These are phyloP conservation scores for Alternaria gansuensis DNA, from an alignment of 2,329 filamentous ascomycete genomes.

Conservation along the genomic window DNA sequence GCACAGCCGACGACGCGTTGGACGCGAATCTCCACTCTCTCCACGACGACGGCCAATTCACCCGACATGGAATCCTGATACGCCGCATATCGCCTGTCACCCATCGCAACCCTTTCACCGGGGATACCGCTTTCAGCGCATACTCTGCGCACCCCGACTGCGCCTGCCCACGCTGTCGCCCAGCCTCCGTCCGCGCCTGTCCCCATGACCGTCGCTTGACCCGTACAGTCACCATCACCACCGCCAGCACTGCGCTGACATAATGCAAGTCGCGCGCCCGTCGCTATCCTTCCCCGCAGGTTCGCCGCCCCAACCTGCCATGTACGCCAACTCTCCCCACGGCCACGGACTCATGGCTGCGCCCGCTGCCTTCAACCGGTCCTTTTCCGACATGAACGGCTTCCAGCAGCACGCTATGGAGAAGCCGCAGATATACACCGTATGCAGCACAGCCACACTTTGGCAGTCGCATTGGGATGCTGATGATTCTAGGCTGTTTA, in stretches of 20 bases:
- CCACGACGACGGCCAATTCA: slow-evolving; percentile 28
- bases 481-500: slow-evolving; percentile 73
- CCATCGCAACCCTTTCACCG: slow-evolving; percentile 6
- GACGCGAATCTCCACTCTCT: slow-evolving; percentile 37
- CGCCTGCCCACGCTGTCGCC: slow-evolving; percentile 5
- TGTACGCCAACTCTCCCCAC: slow-evolving; percentile 47
- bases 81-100: slow-evolving; percentile 10
- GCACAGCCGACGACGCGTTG: slow-evolving; percentile 32
- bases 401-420: slow-evolving; percentile 52
- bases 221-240: slow-evolving; percentile 20
- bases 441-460: slow-evolving; percentile 57
- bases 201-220: slow-evolving; percentile 33
- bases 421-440: slow-evolving; percentile 62
- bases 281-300: slow-evolving; percentile 40
- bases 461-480: slow-evolving; percentile 71
- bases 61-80: slow-evolving; percentile 11
- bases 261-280: slow-evolving; percentile 50
- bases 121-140: slow-evolving; percentile 2
- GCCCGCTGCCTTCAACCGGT: slow-evolving; percentile 49
- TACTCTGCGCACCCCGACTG: slow-evolving; percentile 8
- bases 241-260: slow-evolving; percentile 31
- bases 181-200: slow-evolving; percentile 11
- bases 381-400: slow-evolving; percentile 51
- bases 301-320: slow-evolving; percentile 44
- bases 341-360: slow-evolving; percentile 47